phyloP scores from a whole-genome alignment of 2,329 filamentous ascomycete species.

The Apiospora sp. region DNA sequence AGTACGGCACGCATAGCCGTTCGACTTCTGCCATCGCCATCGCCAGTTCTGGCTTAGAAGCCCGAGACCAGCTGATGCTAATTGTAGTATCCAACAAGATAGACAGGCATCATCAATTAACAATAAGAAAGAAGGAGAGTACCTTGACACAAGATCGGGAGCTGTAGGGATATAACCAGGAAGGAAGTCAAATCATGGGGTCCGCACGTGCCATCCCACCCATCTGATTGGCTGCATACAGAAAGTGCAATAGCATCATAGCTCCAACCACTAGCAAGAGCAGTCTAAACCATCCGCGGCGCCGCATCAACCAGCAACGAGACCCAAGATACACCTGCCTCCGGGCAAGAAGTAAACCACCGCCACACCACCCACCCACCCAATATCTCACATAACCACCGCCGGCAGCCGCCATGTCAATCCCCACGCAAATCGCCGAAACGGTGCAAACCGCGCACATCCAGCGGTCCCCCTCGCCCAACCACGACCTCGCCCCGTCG shows the following conservation, averaged over 20 bases:
- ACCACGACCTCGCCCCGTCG: slow-evolving; percentile 81
- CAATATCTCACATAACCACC: background rate
- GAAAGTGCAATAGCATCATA: slow-evolving; percentile 12
- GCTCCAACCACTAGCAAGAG: background rate
- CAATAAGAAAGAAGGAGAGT: background rate
- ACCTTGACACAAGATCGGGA: background rate
- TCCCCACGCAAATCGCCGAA: slow-evolving; percentile 75
- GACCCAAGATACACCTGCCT: background rate
- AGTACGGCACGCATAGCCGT: too few relatives aligned
- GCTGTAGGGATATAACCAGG: background rate
- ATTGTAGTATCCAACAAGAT: too few relatives aligned
- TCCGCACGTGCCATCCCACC: slow-evolving; percentile 18
- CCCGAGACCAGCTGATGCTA: too few relatives aligned
- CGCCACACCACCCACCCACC: background rate
- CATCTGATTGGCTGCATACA: slow-evolving; percentile 1
- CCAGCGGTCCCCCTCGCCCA: slow-evolving; percentile 73
- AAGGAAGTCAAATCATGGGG: slow-evolving; percentile 3
- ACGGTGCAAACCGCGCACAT: slow-evolving; percentile 84
- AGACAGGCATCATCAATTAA: background rate
- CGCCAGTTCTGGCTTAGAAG: too few relatives aligned
- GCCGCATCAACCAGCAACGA: background rate
- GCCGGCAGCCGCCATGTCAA: background rate
- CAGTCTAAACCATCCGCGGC: background rate
- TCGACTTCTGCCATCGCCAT: too few relatives aligned
- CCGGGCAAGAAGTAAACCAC: background rate